phyloP scores from a whole-genome alignment of 2,329 filamentous ascomycete genomes.

The Penicillium palitans region DNA sequence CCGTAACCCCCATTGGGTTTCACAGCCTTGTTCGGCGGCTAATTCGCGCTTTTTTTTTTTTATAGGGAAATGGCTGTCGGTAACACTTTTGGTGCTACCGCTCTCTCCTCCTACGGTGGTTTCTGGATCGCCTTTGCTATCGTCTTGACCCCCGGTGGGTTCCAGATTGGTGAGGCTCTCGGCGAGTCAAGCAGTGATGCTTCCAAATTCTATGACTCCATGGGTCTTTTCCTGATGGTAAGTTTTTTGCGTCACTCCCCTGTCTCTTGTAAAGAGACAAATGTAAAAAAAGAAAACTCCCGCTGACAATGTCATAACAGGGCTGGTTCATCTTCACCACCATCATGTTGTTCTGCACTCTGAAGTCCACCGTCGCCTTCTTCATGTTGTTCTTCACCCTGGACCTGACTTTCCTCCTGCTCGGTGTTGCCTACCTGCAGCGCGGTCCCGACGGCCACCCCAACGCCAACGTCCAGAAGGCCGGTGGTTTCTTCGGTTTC shows the following conservation, averaged over 20 bases:
- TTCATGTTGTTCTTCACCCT: constrained; percentile 75
- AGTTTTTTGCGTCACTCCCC: constrained; percentile 18
- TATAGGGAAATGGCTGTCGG: constrained; percentile 80
- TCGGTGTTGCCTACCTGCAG: constrained; percentile 65
- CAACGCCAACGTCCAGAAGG: constrained; percentile 59
- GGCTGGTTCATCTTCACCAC: constrained; percentile 86
- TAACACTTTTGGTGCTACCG: constrained; percentile 82
- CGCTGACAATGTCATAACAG: constrained; percentile 28
- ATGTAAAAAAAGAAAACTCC: background rate
- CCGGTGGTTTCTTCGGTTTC: constrained; percentile 78
- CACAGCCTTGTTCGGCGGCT: background rate
- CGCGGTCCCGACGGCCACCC: constrained; percentile 46
- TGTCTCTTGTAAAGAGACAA: too few relatives aligned
- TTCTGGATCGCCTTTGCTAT: constrained; percentile 80
- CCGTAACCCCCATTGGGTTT: background rate
- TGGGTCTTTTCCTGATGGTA: constrained; percentile 72
- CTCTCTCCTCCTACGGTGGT: constrained; percentile 76
- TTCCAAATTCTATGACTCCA: constrained; percentile 54
- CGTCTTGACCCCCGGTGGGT: constrained; percentile 67
- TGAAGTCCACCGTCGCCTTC: constrained; percentile 76
- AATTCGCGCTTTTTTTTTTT: background rate
- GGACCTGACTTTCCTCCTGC: constrained; percentile 72
- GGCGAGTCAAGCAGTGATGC: constrained; percentile 35
- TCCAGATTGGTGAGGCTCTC: constrained; percentile 56
- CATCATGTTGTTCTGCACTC: constrained; percentile 69